These are phyloP conservation scores for Poa pratensis DNA, from an alignment of 176 grass and related monocot species.

Conservation along the genomic window DNA sequence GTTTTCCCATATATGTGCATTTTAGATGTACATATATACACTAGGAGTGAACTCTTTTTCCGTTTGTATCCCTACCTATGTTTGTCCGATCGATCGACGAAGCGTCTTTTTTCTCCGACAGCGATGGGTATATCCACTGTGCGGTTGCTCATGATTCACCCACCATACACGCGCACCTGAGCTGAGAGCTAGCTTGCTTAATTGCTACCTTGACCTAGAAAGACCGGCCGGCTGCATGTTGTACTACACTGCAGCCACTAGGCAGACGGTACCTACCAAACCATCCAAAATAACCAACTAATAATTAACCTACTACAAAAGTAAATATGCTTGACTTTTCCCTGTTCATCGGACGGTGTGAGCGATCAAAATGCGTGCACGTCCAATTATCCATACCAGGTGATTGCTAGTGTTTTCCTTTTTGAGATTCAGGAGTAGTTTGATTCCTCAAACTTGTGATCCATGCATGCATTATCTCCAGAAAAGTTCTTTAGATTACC, in stretches of 20 bases:
- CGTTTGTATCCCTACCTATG: not conserved
- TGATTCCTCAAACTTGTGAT: too few relatives aligned
- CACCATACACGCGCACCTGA: slow-evolving; percentile 14
- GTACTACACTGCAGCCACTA: not conserved
- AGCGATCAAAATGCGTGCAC: not conserved
- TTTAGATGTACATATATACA: not conserved
- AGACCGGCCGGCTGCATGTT: slow-evolving; percentile 1
- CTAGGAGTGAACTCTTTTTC: not conserved
- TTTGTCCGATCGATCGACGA: not conserved
- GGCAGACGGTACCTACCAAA: slow-evolving; percentile 14
- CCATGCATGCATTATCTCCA: too few relatives aligned
- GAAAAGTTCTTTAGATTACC: too few relatives aligned
- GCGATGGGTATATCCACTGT: not conserved
- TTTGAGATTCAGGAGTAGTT: too few relatives aligned
- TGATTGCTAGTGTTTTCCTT: not conserved
- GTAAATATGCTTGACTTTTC: not conserved
- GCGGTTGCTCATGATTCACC: slow-evolving; percentile 24
- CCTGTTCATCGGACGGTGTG: not conserved
- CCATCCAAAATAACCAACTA: slow-evolving; percentile 2
- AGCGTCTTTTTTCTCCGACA: not conserved
- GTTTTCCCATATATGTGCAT: not conserved
- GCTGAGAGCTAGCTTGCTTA: not conserved
- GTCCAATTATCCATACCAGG: not conserved
- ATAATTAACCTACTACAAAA: not conserved
- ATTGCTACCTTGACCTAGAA: slow-evolving; percentile 8